These are phyloP conservation scores for Trypanosoma grayi DNA, from an alignment of 208 protist genomes.

Conservation along the genomic window DNA sequence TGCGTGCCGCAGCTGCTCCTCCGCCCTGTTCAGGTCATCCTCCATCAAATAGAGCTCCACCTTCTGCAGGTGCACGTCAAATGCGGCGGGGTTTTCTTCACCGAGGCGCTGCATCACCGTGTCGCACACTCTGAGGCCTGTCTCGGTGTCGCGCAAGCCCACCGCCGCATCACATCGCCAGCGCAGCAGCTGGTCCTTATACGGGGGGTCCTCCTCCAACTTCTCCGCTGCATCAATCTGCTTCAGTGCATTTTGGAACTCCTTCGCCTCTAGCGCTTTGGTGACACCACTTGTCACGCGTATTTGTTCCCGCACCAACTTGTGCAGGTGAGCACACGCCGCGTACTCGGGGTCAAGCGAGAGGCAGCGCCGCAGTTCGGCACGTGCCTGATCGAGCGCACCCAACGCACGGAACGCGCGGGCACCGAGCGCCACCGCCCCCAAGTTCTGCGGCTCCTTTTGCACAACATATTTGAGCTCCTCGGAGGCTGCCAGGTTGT, in stretches of 20 bases:
- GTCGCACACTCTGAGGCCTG: constrained; percentile 56
- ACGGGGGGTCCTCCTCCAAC: constrained; percentile 49
- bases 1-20: constrained; percentile 35
- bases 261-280: constrained; percentile 30
- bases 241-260: constrained; percentile 47
- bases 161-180: constrained; percentile 82
- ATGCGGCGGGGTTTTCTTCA: constrained; percentile 35
- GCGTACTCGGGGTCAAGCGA: constrained; percentile 83
- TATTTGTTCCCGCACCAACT: constrained; percentile 67
- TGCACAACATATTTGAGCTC: constrained; percentile 78
- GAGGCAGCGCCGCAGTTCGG: constrained; percentile 75
- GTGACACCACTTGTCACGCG: constrained; percentile 35
- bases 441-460: constrained; percentile 66
- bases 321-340: constrained; percentile 62
- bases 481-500: constrained; percentile 51
- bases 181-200: constrained; percentile 62
- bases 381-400: constrained; percentile 61
- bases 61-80: constrained; percentile 55
- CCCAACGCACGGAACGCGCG: constrained; percentile 68
- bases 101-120: constrained; percentile 36
- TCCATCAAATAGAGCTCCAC: constrained; percentile 80
- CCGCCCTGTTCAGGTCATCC: constrained; percentile 62
- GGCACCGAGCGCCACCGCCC: constrained; percentile 69
- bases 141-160: constrained; percentile 46
- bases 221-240: constrained; percentile 43